phyloP scores from a whole-genome alignment of 768 basidiomycete genomes.

The Phlebiopsis flavidoalba region DNA sequence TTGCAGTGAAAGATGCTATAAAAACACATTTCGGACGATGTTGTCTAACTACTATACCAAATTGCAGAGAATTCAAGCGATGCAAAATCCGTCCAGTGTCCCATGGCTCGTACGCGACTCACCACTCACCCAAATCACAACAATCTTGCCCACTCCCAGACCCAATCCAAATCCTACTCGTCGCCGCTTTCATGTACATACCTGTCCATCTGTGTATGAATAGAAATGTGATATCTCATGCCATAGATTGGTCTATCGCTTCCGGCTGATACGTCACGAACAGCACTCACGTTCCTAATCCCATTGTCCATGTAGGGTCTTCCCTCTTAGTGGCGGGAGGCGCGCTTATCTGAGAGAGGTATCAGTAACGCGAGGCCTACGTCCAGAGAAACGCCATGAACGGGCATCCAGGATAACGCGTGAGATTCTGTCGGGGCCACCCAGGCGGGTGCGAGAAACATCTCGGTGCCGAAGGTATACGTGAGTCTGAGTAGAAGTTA shows the following conservation, averaged over 20 bases:
- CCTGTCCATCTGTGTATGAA: neutral
- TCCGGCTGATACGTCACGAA: too few species aligned
- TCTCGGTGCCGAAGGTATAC: constrained; percentile 43
- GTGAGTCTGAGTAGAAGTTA: constrained; percentile 45
- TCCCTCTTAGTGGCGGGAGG: constrained; percentile 23
- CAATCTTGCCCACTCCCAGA: constrained; percentile 44
- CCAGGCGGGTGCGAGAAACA: constrained; percentile 44
- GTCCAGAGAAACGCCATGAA: too few species aligned
- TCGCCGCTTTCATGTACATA: constrained; percentile 34
- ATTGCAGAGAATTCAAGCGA: too few species aligned
- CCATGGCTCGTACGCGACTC: neutral
- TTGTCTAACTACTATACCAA: too few species aligned
- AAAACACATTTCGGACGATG: too few species aligned
- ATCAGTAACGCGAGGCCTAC: too few species aligned
- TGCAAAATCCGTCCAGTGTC: too few species aligned
- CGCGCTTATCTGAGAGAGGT: constrained; percentile 16
- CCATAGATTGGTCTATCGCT: neutral
- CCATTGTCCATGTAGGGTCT: constrained; percentile 14
- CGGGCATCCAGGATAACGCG: constrained; percentile 29
- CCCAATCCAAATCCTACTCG: constrained; percentile 51
- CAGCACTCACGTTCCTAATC: too few species aligned
- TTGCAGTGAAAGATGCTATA: too few species aligned
- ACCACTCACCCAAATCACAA: constrained; percentile 47
- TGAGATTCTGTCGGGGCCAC: constrained; percentile 40
- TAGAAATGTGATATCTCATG: neutral